Conservation (phyloP, 2,329 filamentous ascomycete genomes). For the Xylariaceae sp. region DNA sequence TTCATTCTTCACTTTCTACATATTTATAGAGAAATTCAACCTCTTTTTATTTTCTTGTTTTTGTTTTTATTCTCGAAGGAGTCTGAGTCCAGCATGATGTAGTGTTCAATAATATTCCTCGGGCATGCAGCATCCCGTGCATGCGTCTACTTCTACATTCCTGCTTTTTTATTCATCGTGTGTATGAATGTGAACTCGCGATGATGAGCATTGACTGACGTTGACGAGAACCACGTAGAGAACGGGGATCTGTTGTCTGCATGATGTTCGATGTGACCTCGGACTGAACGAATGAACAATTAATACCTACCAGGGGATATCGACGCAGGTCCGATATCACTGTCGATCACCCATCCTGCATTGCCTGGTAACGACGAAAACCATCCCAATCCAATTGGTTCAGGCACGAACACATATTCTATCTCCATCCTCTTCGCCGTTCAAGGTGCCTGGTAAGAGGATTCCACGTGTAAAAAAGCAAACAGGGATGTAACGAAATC, state of each 20-base stretch:
- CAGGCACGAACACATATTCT: too few species aligned
- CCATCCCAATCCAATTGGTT: too few species aligned
- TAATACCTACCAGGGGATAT: not conserved
- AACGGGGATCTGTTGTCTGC: not conserved
- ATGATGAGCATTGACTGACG: not conserved
- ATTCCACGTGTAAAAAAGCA: not conserved
- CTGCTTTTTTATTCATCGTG: too few species aligned
- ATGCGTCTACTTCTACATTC: too few species aligned
- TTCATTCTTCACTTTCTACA: too few species aligned
- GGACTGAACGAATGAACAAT: not conserved
- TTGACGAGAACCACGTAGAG: not conserved
- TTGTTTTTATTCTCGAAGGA: not conserved
- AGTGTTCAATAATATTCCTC: not conserved
- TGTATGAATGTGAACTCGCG: not conserved
- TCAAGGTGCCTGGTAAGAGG: too few species aligned
- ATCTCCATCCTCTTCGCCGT: too few species aligned
- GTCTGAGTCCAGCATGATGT: not conserved
- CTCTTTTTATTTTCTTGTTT: not conserved
- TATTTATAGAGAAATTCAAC: not conserved
- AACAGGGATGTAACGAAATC: not conserved
- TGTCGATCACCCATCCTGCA: too few species aligned
- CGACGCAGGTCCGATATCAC: too few species aligned
- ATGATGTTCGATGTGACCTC: too few species aligned
- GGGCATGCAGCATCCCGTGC: not conserved
- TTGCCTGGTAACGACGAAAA: too few species aligned